phyloP scores from a whole-genome alignment of 306 rosid species.

The Malus domestica region ASM211411v1 NC_041800.1:6151001-6151500 shows the following conservation, averaged over 20 bases:
- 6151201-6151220: not conserved
- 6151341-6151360: not conserved
- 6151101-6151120: not conserved
- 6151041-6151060: not conserved
- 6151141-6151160: too few relatives aligned
- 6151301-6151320: not conserved
- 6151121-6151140: not conserved
- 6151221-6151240: not conserved
- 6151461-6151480: not conserved
- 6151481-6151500: not conserved
- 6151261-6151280: not conserved
- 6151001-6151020: too few relatives aligned
- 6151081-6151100: not conserved
- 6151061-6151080: not conserved
- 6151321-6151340: not conserved
- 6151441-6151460: not conserved
- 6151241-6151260: not conserved
- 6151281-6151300: not conserved
- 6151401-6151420: not conserved
- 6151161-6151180: not conserved
- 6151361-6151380: not conserved
- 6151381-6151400: not conserved
- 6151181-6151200: not conserved
- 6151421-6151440: not conserved
- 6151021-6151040: not conserved